Base-by-base conservation (phyloP, 441 rosid species). In the Croton laevigatus region DNA sequence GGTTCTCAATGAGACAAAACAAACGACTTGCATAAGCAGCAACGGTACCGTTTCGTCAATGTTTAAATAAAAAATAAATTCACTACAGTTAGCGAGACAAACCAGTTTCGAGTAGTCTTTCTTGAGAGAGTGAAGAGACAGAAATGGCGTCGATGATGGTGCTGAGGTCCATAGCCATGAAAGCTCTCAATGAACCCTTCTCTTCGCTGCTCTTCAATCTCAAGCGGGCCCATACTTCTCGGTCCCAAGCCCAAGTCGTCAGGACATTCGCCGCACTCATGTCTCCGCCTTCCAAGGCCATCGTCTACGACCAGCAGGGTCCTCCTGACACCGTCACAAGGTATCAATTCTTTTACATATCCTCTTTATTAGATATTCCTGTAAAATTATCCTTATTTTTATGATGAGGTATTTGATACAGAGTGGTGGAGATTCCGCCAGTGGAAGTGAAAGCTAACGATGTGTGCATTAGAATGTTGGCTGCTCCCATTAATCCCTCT, bases 401-500 rank as follows among this genome's bases (percentile, higher is more conserved):
- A 13, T 17, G 1, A 14, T 49, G 44, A 20, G 23, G n/a, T 19
- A 3, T 23, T 27, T 58, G 59, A 37, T 27, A 65, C 38, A 94
- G 94, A 78, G 45, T 89, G 20, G 75, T 89, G 40, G 87, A 87
- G 80, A 68, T 90, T 53, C 86, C 93, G 40, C 92, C 92, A 19
- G 91, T 89, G n/a, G 87, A 85, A 82, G 85, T 90, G 71, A 90
- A 82, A 86, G 92, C 84, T 70, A 83, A 83, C 42, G 93, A 88
- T 71, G 92, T 89, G 46, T 94, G 97, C 74, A 91, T 92, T 62
- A 90, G 80, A 78, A 90, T 94, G 97, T 78, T 94, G 58, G 98
- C 98, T 59, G 81, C 96, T 71, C 98, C 98, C 8, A 89, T 92
- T 75, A 94, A 94, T 77, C 99, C 99, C 10, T 89, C 99, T 17